These are phyloP conservation scores for Teratosphaeria gauchensis DNA, from an alignment of 2,329 filamentous ascomycete genomes.

Conservation along the genomic window DNA sequence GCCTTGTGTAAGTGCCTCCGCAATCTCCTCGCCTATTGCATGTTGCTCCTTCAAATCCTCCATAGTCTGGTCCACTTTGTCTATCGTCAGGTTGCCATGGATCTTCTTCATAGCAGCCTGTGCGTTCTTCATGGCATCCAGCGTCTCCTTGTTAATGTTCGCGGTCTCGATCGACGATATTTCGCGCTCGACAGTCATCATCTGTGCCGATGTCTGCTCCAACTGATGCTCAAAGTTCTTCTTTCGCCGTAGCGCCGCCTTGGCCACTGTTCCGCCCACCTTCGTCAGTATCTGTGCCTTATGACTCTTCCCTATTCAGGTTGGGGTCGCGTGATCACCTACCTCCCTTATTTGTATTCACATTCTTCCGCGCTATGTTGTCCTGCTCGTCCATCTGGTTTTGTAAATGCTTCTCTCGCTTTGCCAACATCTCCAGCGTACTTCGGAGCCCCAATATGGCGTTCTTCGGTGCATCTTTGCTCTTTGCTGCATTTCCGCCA, in stretches of 20 bases:
- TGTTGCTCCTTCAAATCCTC: conserved; percentile 87
- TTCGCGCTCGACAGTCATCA: conserved; percentile 85
- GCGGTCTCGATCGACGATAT: conserved; percentile 95
- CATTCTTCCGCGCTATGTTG: conserved; percentile 75
- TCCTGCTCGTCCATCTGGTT: conserved; percentile 92
- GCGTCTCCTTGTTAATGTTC: conserved; percentile 96
- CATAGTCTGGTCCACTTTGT: conserved; percentile 94
- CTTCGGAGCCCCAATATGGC: conserved; percentile 80
- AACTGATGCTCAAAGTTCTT: conserved; percentile 87
- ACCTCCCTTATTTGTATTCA: conserved; percentile 86
- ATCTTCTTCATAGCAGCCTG: conserved; percentile 87
- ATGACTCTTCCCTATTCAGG: background rate
- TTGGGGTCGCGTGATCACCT: conserved; percentile 27
- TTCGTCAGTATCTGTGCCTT: conserved; percentile 7
- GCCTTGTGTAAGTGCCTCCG: conserved; percentile 67
- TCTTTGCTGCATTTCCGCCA: conserved; percentile 66
- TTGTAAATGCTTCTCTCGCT: conserved; percentile 84
- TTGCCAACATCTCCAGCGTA: conserved; percentile 95
- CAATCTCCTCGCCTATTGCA: conserved; percentile 86
- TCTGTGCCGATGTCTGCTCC: conserved; percentile 82
- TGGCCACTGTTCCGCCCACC: conserved; percentile 56
- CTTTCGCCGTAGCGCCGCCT: conserved; percentile 83
- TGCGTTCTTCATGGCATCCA: conserved; percentile 87
- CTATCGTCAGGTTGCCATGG: conserved; percentile 79
- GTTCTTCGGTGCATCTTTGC: conserved; percentile 92